Evolutionary conservation across 1,139 yeast genomes (phyloP).

Genomic region (Hansenula lynferdii): DNA sequence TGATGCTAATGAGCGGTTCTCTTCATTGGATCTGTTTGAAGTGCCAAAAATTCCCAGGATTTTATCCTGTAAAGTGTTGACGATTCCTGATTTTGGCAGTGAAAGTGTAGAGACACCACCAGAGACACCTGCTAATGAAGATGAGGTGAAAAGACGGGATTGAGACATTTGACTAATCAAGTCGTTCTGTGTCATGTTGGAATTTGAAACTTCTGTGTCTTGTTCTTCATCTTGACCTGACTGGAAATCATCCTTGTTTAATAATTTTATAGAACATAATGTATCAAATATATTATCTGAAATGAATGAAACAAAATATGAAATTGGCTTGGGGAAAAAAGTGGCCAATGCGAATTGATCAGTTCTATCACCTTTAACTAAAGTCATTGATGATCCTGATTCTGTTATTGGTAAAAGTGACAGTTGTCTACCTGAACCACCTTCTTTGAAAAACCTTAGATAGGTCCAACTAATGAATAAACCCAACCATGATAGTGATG

Average conservation of each 20-base stretch:
- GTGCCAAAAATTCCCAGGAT: not conserved
- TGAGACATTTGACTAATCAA: constrained; percentile 26
- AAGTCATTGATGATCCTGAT: not conserved
- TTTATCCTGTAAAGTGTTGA: not conserved
- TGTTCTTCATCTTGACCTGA: constrained; percentile 22
- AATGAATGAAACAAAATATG: constrained; percentile 26
- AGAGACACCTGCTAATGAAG: constrained; percentile 38
- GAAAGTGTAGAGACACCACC: constrained; percentile 24
- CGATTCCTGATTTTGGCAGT: constrained; percentile 13
- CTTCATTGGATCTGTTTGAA: constrained; percentile 23
- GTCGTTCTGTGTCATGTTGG: constrained; percentile 13
- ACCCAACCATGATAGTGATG: constrained; percentile 10
- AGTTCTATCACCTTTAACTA: constrained; percentile 34
- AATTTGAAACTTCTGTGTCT: too few relatives aligned
- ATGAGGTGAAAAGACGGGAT: constrained; percentile 36
- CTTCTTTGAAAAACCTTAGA: constrained; percentile 36
- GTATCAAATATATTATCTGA: constrained; percentile 21
- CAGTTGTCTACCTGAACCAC: constrained; percentile 40
- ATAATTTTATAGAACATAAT: constrained; percentile 23
- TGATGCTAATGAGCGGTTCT: constrained; percentile 22
- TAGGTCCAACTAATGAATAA: constrained; percentile 38
- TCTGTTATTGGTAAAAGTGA: constrained; percentile 33
- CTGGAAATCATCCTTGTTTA: constrained; percentile 29
- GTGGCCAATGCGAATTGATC: constrained; percentile 38
- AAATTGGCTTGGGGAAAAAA: constrained; percentile 41